These are phyloP conservation scores for Senna siamea DNA, from an alignment of 306 rosid genomes.

Conservation along the genomic window DNA sequence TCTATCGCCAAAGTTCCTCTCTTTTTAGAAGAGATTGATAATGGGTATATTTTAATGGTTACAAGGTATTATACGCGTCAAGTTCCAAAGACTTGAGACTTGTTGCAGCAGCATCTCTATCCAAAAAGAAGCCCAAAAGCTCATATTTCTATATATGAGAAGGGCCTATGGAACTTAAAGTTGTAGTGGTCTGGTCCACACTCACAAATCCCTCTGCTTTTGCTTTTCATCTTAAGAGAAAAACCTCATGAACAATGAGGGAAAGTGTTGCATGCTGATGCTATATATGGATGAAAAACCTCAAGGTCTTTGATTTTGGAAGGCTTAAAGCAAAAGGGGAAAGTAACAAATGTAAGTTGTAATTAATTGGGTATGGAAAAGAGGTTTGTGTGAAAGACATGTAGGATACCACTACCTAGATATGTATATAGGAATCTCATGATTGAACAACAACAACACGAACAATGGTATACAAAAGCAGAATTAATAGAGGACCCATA, in stretches of 20 bases:
- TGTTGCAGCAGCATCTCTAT: not conserved
- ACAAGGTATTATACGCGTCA: constrained; percentile 4
- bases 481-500: constrained; percentile 46
- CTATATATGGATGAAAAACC: too few species aligned
- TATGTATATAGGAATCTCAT: constrained; percentile 50
- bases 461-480: constrained; percentile 36
- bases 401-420: constrained; percentile 51
- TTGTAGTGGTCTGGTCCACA: constrained; percentile 14
- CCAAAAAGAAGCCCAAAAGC: constrained; percentile 4
- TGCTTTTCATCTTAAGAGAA: constrained; percentile 13
- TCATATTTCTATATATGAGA: not conserved
- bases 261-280: too few species aligned
- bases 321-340: constrained; percentile 6
- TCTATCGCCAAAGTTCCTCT: constrained; percentile 10
- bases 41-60: constrained; percentile 15
- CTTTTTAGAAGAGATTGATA: not conserved
- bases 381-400: constrained; percentile 36
- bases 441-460: constrained; percentile 49
- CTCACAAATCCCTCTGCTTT: not conserved
- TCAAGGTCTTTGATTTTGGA: not conserved
- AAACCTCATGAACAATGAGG: too few species aligned
- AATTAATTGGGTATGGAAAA: constrained; percentile 19
- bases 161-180: not conserved
- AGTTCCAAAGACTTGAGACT: not conserved
- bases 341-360: constrained; percentile 27